Evolutionary conservation across 2,329 filamentous ascomycete genomes (phyloP), one percentile per base, ranked within the genome.

Genomic region (Pyricularia grisea): DNA sequence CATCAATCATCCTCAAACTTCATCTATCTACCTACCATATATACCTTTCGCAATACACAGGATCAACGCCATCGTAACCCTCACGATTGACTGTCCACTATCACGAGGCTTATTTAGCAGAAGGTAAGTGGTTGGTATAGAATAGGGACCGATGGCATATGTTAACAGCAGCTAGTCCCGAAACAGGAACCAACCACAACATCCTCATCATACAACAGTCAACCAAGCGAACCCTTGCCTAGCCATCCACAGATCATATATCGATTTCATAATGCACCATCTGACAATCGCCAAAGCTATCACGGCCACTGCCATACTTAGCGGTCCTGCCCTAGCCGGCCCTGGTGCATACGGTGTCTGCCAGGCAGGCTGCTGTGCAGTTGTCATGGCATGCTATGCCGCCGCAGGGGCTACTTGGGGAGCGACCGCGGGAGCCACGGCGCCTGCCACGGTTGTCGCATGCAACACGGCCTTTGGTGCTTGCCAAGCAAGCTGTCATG

Each of bases 341-440:
- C 64, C 64, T 4, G 64, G 30, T 7, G 64, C 64, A n/a, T 65
- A 65, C 30, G 64, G 64, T 25, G n/a, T 65, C 64, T 65, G 64
- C 30, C 64, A 65, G 64, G 17, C 64, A 17, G 64, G 64, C 20
- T 65, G 64, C 64, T 27, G 20, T 7, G 64, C 10, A 30, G 30
- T 65, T 2, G 64, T 65, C 10, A 65, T 65, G 64, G 64, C 64
- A 12, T 65, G 64, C 11, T 65, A 65, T 31, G 20, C 20, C n/a
- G 64, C 64, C 3, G 64, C 64, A n/a, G 64, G 64, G 1, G 3
- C 10, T 6, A 65, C 64, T 12, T 65, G 64, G 64, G 64, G 64
- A 14, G 64, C 64, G 1, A 65, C 64, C 0, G 2, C 17, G 64
- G 64, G 64, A n/a, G 64, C 64, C 6, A n/a, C 64, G 11, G 64